Conservation (phyloP, 163 green algal genomes). For the Botryococcus braunii region DNA sequence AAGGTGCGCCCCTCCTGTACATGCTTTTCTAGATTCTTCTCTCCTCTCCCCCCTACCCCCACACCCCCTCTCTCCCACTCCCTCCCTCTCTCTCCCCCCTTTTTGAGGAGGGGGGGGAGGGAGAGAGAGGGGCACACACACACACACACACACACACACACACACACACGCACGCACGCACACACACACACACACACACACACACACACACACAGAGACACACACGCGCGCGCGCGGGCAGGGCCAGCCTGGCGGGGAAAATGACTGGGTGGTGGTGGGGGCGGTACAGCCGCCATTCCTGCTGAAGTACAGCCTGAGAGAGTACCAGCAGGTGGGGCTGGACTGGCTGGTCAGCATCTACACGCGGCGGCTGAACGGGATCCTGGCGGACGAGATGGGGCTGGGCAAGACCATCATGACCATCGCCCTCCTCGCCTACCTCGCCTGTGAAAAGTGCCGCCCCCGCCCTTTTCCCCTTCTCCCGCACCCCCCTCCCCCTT, state of each 20-base stretch:
- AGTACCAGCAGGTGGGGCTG: constrained; percentile 96
- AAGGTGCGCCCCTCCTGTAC: constrained; percentile 21
- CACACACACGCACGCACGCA: too few relatives aligned
- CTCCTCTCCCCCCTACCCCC: too few relatives aligned
- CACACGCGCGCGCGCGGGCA: too few relatives aligned
- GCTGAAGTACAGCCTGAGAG: constrained; percentile 78
- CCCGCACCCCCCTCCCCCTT: too few relatives aligned
- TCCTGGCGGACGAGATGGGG: constrained; percentile 79
- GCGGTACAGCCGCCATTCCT: constrained; percentile 75
- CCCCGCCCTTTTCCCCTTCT: not conserved
- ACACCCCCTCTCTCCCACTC: too few relatives aligned
- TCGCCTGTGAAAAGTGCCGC: constrained; percentile 78
- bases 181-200: too few relatives aligned
- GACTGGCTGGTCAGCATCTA: constrained; percentile 96
- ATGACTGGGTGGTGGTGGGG: constrained; percentile 3
- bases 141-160: too few relatives aligned
- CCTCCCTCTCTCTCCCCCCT: too few relatives aligned
- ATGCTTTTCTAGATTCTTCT: too few relatives aligned
- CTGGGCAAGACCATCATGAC: constrained; percentile 93
- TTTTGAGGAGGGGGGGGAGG: too few relatives aligned
- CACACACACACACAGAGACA: too few relatives aligned
- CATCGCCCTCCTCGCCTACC: constrained; percentile 83
- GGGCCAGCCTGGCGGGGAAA: not conserved
- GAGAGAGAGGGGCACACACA: too few relatives aligned
- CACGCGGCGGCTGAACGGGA: constrained; percentile 80